Evolutionary conservation across 495 filamentous ascomycete genomes (phyloP).

Genomic region (Collariella sp.): DNA sequence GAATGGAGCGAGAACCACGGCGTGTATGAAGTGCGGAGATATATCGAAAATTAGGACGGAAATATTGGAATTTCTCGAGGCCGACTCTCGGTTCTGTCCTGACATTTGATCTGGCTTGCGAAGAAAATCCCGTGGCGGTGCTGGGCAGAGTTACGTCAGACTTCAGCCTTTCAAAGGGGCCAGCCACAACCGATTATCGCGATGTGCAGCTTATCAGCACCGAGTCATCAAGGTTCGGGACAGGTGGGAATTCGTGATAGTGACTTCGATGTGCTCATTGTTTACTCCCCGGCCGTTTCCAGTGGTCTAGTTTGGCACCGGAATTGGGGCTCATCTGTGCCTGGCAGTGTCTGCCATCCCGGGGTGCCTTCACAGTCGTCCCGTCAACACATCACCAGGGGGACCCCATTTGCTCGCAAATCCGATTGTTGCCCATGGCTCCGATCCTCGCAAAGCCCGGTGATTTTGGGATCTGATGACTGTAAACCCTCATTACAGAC

Average conservation of each 20-base stretch:
- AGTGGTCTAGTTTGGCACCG: constrained; percentile 3
- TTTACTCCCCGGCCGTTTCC: constrained; percentile 1
- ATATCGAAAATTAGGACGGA: too few relatives aligned
- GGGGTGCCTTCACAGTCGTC: constrained; percentile 11
- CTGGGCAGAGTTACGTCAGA: too few relatives aligned
- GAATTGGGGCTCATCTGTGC: neutral
- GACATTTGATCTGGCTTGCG: too few relatives aligned
- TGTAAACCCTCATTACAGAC: constrained; percentile 52
- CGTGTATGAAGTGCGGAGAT: too few relatives aligned
- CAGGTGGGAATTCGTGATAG: neutral
- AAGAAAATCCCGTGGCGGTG: too few relatives aligned
- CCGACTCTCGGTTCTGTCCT: too few relatives aligned
- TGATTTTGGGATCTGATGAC: constrained; percentile 41
- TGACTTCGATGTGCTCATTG: constrained; percentile 5
- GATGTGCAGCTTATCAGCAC: neutral
- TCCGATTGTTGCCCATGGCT: constrained; percentile 23
- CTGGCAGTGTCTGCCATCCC: constrained; percentile 14
- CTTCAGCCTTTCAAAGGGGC: too few relatives aligned
- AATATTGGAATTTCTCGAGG: too few relatives aligned
- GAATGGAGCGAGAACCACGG: too few relatives aligned
- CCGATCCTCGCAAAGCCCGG: constrained; percentile 29
- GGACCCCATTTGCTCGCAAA: constrained; percentile 19
- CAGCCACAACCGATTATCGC: neutral
- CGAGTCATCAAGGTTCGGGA: neutral
- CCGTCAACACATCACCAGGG: constrained; percentile 19